A percentile compares a stretch with the other conserved stretches of the same genome.
phyloP scores from a whole-genome alignment of 495 filamentous ascomycete genomes.

The Cercophora scortea region DNA sequence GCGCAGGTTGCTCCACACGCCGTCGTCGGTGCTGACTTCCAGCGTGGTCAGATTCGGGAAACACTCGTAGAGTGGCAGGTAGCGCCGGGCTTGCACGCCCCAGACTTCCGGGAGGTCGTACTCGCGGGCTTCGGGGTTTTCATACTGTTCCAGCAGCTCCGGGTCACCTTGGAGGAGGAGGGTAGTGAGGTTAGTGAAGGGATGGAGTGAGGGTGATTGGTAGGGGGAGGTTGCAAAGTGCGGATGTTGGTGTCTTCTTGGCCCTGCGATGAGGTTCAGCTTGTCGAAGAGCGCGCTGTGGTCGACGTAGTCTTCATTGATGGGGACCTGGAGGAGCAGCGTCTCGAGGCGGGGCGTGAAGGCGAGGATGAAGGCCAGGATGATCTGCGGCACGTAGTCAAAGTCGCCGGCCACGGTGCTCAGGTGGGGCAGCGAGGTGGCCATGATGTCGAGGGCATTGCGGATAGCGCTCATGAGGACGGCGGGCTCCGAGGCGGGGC shows the following conservation, averaged over 20 bases:
- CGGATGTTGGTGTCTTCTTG: not conserved
- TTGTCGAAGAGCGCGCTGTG: constrained; percentile 12
- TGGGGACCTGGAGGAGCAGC: constrained; percentile 21
- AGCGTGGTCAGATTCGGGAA: constrained; percentile 20
- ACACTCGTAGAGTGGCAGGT: constrained; percentile 8
- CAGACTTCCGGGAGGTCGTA: constrained; percentile 14
- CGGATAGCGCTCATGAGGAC: not conserved
- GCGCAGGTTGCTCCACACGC: constrained; percentile 7
- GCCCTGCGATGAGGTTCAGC: not conserved
- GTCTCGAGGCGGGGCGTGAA: constrained; percentile 17
- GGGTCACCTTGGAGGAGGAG: constrained; percentile 20
- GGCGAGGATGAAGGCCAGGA: constrained; percentile 16
- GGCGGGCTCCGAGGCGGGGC: not conserved
- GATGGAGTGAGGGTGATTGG: not conserved
- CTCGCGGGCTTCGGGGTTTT: constrained; percentile 12
- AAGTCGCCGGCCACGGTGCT: constrained; percentile 1
- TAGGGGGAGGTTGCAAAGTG: constrained; percentile 7
- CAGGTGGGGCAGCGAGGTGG: not conserved
- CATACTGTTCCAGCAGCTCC: constrained; percentile 13
- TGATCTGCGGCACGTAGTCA: constrained; percentile 13
- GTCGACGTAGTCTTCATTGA: constrained; percentile 15
- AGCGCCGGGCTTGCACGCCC: constrained; percentile 13
- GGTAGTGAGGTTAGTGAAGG: constrained; percentile 7
- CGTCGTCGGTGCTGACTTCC: constrained; percentile 23
- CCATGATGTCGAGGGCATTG: not conserved